Conservation (phyloP, 176 grass and related monocot species). For the Thinopyrum elongatum region DNA sequence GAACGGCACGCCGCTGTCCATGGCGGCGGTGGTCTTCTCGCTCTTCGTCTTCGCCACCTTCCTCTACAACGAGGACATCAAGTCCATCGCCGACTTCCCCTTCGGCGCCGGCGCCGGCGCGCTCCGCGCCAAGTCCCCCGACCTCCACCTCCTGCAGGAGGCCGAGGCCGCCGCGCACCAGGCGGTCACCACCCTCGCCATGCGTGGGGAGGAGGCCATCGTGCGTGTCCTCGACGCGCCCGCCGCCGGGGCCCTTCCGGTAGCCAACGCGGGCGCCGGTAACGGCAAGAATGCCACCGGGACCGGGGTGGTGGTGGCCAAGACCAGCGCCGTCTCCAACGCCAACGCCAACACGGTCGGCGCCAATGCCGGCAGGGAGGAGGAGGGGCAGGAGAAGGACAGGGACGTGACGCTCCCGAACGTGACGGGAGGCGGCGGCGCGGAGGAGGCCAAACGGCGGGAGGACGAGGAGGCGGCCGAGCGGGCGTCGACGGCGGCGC, state of each 20-base stretch:
- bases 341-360: conserved; percentile 16
- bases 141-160: conserved; percentile 65
- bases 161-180: conserved; percentile 50
- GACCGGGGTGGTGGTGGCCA: not conserved
- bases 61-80: conserved; percentile 97
- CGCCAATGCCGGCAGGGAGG: conserved; percentile 20
- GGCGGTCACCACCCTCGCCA: conserved; percentile 43
- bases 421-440: conserved; percentile 32
- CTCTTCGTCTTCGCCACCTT: conserved; percentile 83
- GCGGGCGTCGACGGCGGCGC: conserved; percentile 34
- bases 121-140: conserved; percentile 44
- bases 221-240: conserved; percentile 36
- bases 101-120: conserved; percentile 46
- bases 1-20: conserved; percentile 62
- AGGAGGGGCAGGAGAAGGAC: conserved; percentile 61
- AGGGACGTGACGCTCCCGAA: conserved; percentile 71
- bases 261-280: not conserved
- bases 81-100: conserved; percentile 84
- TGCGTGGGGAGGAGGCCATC: conserved; percentile 51
- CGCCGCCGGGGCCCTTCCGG: not conserved
- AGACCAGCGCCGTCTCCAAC: conserved; percentile 6
- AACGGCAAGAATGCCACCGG: not conserved
- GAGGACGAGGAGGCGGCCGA: conserved; percentile 56
- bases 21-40: conserved; percentile 62
- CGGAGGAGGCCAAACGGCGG: conserved; percentile 25